Conservation (phyloP, 768 basidiomycete species). For the Collybia nuda region DNA sequence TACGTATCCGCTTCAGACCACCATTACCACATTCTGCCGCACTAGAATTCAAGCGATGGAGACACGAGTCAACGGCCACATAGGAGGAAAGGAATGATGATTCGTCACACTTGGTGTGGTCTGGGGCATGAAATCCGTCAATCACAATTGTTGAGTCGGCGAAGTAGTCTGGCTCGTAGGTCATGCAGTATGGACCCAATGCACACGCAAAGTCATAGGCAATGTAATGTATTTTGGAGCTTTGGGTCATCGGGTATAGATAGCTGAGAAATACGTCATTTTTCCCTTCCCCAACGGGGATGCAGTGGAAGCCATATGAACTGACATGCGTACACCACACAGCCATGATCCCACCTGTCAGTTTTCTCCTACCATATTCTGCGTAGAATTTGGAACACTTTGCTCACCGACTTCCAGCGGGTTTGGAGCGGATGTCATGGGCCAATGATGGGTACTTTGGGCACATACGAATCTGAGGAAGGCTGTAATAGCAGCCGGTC, state of each 20-base stretch:
- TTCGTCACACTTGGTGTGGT: constrained; percentile 13
- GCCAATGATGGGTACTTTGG: too few relatives aligned
- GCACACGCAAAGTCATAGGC: constrained; percentile 23
- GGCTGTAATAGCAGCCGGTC: too few relatives aligned
- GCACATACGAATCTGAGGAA: too few relatives aligned
- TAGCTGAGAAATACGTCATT: constrained; percentile 40
- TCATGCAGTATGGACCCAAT: constrained; percentile 18
- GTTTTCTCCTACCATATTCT: too few relatives aligned
- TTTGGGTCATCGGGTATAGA: constrained; percentile 28
- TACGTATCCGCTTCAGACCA: constrained; percentile 8
- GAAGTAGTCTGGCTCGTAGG: constrained; percentile 14
- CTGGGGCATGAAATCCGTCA: constrained; percentile 14
- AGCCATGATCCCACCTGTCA: constrained; percentile 12
- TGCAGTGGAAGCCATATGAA: constrained; percentile 33
- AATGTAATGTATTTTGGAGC: constrained; percentile 14
- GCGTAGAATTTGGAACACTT: too few relatives aligned
- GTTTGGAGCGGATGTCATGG: too few relatives aligned
- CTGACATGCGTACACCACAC: constrained; percentile 32
- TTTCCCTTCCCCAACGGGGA: constrained; percentile 31
- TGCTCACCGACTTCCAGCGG: too few relatives aligned
- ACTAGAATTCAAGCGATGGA: constrained; percentile 14
- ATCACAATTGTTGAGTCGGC: constrained; percentile 13
- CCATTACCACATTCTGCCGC: constrained; percentile 20
- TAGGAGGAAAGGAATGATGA: constrained; percentile 4
- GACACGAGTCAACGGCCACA: constrained; percentile 7